These are phyloP conservation scores for Sphaerostilbella broomeana DNA, from an alignment of 2,329 filamentous ascomycete genomes.

Conservation along the genomic window DNA sequence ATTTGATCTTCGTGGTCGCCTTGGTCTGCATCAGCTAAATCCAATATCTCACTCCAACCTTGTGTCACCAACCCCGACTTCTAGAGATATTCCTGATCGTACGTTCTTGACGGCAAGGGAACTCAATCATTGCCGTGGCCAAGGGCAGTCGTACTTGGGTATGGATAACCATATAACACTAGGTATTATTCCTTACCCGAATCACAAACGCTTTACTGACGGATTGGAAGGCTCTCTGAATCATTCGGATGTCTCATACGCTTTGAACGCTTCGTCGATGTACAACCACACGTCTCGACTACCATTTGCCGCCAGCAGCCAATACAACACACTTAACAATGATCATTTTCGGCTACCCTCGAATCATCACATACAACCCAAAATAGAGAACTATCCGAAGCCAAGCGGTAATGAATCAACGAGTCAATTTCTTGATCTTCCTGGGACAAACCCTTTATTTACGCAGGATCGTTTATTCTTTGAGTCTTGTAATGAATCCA, in stretches of 20 bases:
- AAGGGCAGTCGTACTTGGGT: conserved; percentile 12
- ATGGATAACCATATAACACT: conserved; percentile 12
- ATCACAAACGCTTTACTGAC: neutral
- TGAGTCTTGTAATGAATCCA: conserved; percentile 20
- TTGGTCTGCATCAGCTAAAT: conserved; percentile 31
- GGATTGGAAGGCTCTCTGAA: conserved; percentile 20
- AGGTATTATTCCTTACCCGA: conserved; percentile 13
- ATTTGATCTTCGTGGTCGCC: conserved; percentile 27
- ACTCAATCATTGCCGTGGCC: conserved; percentile 16
- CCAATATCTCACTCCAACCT: conserved; percentile 34
- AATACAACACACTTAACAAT: conserved; percentile 20
- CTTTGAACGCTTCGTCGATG: conserved; percentile 26
- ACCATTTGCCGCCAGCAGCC: conserved; percentile 20
- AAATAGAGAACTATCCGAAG: conserved; percentile 22
- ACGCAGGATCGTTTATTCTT: conserved; percentile 27
- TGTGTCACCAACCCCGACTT: conserved; percentile 28
- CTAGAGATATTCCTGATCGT: conserved; percentile 23
- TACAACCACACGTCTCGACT: conserved; percentile 26
- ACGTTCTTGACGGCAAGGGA: conserved; percentile 22
- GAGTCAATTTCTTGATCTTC: conserved; percentile 22
- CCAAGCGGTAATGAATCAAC: conserved; percentile 17
- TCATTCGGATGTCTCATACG: conserved; percentile 24
- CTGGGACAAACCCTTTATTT: conserved; percentile 29
- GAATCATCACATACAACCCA: conserved; percentile 21
- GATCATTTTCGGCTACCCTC: conserved; percentile 23